Base-by-base conservation (phyloP, 495 filamentous ascomycete species). In the Venustampulla echinocandica region DNA sequence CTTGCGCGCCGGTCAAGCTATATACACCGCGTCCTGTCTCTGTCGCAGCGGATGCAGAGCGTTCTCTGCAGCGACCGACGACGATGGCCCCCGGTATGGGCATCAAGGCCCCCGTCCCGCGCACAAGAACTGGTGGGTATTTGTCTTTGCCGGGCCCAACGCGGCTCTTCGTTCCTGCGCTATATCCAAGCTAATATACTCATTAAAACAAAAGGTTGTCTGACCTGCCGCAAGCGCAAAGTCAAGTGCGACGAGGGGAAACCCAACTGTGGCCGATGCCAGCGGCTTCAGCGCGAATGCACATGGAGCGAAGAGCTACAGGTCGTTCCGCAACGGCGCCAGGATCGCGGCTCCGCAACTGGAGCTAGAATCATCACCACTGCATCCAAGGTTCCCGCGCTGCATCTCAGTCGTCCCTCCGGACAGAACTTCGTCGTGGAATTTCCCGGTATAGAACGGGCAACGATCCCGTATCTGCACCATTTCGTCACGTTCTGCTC, bases 211-310 rank as follows among this genome's bases (percentile, higher is more conserved):
- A 34, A 17, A 58, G 56, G 56, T 13, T 58, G 56, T 37, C 35
- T 59, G 27, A 59, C 58, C 10, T 61, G 58, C 35, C 41, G 58
- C 5, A 47, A 50, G 28, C 50, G 56, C 7, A 59, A 61, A 35
- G 53, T 58, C 24, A 61, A 59, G 44, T 61, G 58, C 46, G 56
- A 61, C 42, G 58, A 61, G 32, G n/a, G 14, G 13, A 59, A 56
- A 23, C 58, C 58, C 0, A 42, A 34, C 11, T 61, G 58, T 43
- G 39, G 34, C 1, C 37, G 52, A 9, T 61, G 58, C 34, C 20
- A 36, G 0, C 25, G 58, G 11, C 41, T 59, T 9, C 37, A 51
- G 24, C 28, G 49, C 24, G 44, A 52, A 34, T 59, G 53, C 25
- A 27, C 27, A 3, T 55, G 55, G 55, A 52, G 51, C 27, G 55